phyloP scores from a whole-genome alignment of 2,329 filamentous ascomycete genomes.

The Trichoderma sp. region DNA sequence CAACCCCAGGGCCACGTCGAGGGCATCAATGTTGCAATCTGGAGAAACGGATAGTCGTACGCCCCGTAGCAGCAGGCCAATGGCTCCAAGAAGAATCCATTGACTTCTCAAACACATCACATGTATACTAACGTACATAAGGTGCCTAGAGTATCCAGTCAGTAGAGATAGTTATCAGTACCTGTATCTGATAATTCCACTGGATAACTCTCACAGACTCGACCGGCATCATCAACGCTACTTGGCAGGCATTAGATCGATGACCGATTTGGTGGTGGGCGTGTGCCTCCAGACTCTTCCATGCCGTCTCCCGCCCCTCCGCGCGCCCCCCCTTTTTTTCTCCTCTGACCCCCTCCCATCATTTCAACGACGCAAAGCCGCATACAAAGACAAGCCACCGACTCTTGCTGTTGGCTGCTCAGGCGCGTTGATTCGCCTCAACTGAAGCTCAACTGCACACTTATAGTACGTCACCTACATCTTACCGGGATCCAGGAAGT shows the following conservation, averaged over 20 bases:
- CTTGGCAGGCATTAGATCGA: not conserved
- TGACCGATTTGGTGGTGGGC: slow-evolving; percentile 13
- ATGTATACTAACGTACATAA: not conserved
- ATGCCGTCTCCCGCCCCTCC: not conserved
- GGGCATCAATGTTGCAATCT: slow-evolving; percentile 5
- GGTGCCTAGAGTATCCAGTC: too few species aligned
- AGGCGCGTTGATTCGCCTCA: not conserved
- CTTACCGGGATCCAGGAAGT: slow-evolving; percentile 17
- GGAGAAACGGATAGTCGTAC: not conserved
- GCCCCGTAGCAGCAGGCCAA: not conserved
- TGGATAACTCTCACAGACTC: not conserved
- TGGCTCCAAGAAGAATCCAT: not conserved
- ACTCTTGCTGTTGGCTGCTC: not conserved
- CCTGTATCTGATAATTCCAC: not conserved
- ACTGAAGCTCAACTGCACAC: not conserved
- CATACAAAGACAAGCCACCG: not conserved
- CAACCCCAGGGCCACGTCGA: slow-evolving; percentile 1
- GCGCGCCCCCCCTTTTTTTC: not conserved
- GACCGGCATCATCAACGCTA: not conserved
- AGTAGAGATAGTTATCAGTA: too few species aligned
- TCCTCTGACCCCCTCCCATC: not conserved
- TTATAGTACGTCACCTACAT: slow-evolving; percentile 9
- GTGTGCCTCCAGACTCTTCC: not conserved
- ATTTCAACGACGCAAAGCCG: not conserved
- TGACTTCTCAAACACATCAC: not conserved